phyloP scores from a whole-genome alignment of 768 basidiomycete species.

The Amanita muscaria region DNA sequence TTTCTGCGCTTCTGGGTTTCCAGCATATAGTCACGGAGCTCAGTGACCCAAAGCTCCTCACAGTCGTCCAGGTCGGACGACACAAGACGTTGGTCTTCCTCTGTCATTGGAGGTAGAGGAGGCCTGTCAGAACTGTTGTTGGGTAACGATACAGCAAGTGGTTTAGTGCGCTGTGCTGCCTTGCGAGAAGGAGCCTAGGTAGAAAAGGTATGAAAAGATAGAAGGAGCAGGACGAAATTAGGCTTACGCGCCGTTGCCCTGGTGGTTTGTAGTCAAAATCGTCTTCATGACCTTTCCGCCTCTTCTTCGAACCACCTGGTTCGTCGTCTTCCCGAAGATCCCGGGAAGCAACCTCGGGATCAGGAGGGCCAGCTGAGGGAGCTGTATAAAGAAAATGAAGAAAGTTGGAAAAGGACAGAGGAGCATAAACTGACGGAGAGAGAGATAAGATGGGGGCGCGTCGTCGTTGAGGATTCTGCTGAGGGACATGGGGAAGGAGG shows the following conservation, averaged over 20 bases:
- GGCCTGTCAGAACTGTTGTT: slow-evolving; percentile 15
- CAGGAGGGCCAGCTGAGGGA: not conserved
- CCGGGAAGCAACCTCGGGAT: not conserved
- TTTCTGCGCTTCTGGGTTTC: slow-evolving; percentile 68
- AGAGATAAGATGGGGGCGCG: slow-evolving; percentile 28
- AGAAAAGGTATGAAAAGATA: not conserved
- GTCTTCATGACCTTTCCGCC: slow-evolving; percentile 37
- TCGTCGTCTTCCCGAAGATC: slow-evolving; percentile 7
- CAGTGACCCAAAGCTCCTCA: slow-evolving; percentile 65
- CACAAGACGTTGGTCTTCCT: slow-evolving; percentile 37
- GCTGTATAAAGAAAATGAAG: slow-evolving; percentile 11
- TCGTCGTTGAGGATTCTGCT: slow-evolving; percentile 76
- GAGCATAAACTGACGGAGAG: not conserved
- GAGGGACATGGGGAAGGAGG: slow-evolving; percentile 50
- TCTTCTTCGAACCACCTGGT: slow-evolving; percentile 25
- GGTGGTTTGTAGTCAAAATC: slow-evolving; percentile 48
- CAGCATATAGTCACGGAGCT: slow-evolving; percentile 58
- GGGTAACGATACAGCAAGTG: slow-evolving; percentile 1
- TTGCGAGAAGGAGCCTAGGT: slow-evolving; percentile 33
- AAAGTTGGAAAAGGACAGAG: slow-evolving; percentile 17
- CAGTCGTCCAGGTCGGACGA: slow-evolving; percentile 83
- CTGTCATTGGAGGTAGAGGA: slow-evolving; percentile 20
- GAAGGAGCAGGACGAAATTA: slow-evolving; percentile 4
- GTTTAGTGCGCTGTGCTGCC: slow-evolving; percentile 31
- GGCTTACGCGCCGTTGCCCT: slow-evolving; percentile 47